These are phyloP conservation scores for Sistotremastrum suecicum DNA, from an alignment of 768 basidiomycete genomes.

Conservation along the genomic window DNA sequence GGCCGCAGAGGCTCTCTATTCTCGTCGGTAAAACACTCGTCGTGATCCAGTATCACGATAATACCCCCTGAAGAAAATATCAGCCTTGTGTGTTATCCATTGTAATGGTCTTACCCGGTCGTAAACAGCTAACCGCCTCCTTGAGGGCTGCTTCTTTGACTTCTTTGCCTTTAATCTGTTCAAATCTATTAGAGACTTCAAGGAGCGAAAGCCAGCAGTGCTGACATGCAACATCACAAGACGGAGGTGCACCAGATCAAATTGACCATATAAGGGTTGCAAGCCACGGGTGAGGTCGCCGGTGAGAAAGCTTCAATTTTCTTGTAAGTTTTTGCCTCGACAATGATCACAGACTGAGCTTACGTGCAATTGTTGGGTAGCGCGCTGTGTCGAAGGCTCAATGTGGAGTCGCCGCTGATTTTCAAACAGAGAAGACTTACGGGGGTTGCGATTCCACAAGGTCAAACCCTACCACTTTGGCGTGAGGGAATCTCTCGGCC, in stretches of 20 bases:
- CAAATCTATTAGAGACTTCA: too few species aligned
- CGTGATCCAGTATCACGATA: conserved; percentile 12
- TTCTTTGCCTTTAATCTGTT: conserved; percentile 2
- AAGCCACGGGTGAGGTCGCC: conserved; percentile 12
- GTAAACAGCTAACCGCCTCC: conserved; percentile 4
- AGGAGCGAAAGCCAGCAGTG: too few species aligned
- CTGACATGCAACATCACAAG: conserved; percentile 16
- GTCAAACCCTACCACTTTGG: conserved; percentile 15
- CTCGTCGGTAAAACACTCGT: conserved; percentile 10
- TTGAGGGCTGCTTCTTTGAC: conserved; percentile 3
- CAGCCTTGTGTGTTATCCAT: background rate
- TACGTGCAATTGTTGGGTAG: too few species aligned
- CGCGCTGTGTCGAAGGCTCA: too few species aligned
- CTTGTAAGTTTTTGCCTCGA: conserved; percentile 1
- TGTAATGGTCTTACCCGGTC: conserved; percentile 9
- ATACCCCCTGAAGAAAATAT: conserved; percentile 10
- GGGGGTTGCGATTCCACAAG: background rate
- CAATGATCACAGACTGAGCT: too few species aligned
- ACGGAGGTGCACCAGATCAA: conserved; percentile 17
- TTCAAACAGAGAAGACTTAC: too few species aligned
- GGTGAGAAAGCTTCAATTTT: conserved; percentile 12
- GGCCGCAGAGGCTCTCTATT: conserved; percentile 5
- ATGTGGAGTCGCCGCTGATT: too few species aligned
- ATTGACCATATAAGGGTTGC: conserved; percentile 9
- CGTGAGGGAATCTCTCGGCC: conserved; percentile 12